A percentile compares a stretch with the other conserved stretches of the same genome.
These are phyloP conservation scores for Lentinula boryana DNA, from an alignment of 768 basidiomycete species.

Conservation along the genomic window DNA sequence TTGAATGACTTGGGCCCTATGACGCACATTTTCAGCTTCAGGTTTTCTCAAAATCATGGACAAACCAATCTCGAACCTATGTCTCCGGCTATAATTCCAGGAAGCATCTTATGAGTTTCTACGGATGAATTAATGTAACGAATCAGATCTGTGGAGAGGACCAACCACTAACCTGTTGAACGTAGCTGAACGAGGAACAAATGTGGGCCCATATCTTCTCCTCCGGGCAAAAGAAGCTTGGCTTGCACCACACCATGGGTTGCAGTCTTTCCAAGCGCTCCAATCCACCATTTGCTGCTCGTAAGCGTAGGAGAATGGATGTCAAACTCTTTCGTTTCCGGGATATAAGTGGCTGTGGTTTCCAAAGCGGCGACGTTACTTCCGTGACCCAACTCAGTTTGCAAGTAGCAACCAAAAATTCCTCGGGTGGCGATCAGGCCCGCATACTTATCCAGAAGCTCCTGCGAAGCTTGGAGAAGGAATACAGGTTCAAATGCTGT, in stretches of 20 bases:
- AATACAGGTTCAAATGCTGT: slow-evolving; percentile 67
- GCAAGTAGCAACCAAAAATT: slow-evolving; percentile 67
- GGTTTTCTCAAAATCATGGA: not conserved
- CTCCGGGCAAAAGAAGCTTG: slow-evolving; percentile 58
- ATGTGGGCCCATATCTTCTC: slow-evolving; percentile 63
- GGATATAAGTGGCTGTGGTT: slow-evolving; percentile 74
- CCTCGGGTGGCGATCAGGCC: slow-evolving; percentile 44
- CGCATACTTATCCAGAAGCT: slow-evolving; percentile 47
- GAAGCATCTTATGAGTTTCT: slow-evolving; percentile 57
- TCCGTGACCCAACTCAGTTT: slow-evolving; percentile 78
- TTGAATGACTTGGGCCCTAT: slow-evolving; percentile 54
- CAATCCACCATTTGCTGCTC: slow-evolving; percentile 82
- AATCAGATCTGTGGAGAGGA: not conserved
- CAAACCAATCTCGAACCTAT: slow-evolving; percentile 39
- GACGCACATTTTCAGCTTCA: not conserved
- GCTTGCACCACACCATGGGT: slow-evolving; percentile 77
- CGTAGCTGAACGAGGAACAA: slow-evolving; percentile 70
- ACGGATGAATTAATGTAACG: slow-evolving; percentile 1
- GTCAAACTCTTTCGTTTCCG: slow-evolving; percentile 61
- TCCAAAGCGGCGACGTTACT: slow-evolving; percentile 64
- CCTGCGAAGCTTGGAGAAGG: slow-evolving; percentile 49
- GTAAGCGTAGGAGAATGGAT: slow-evolving; percentile 72
- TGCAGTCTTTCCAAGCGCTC: slow-evolving; percentile 62
- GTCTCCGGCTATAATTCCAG: slow-evolving; percentile 63
- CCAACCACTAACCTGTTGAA: slow-evolving; percentile 41